These are phyloP conservation scores for Penstemon eatonii DNA, from an alignment of 257 asterid species.

Conservation along the genomic window DNA sequence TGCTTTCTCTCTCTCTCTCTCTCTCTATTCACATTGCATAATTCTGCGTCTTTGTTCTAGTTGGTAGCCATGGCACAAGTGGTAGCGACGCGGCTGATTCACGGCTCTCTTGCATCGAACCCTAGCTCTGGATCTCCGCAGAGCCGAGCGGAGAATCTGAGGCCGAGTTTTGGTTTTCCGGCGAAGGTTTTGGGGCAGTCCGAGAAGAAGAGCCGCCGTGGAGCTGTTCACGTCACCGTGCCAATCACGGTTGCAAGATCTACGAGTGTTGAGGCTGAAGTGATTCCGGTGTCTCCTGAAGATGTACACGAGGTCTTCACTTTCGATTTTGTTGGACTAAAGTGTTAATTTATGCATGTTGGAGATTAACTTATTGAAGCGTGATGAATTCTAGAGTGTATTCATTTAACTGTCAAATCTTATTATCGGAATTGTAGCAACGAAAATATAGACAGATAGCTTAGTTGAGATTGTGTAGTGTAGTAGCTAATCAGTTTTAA, in stretches of 20 bases:
- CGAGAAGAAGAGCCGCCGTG: constrained; percentile 18
- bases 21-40: neutral
- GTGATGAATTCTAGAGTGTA: neutral
- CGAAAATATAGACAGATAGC: neutral
- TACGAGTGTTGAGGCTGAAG: constrained; percentile 38
- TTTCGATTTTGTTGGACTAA: neutral
- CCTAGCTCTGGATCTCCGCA: constrained; percentile 40
- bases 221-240: constrained; percentile 27
- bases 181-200: constrained; percentile 34
- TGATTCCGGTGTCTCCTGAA: constrained; percentile 61
- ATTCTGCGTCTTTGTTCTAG: neutral
- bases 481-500: constrained; percentile 16
- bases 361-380: neutral
- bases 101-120: constrained; percentile 32
- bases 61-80: constrained; percentile 41
- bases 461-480: constrained; percentile 4
- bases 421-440: neutral
- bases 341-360: neutral
- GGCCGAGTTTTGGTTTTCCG: constrained; percentile 35
- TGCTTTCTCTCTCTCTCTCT: constrained; percentile 1
- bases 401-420: neutral
- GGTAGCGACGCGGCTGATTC: constrained; percentile 48
- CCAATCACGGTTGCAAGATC: constrained; percentile 42
- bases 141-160: constrained; percentile 41
- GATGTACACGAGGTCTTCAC: constrained; percentile 49